phyloP scores from a whole-genome alignment of 2,329 filamentous ascomycete genomes.

The Mycocentrospora acerina region DNA sequence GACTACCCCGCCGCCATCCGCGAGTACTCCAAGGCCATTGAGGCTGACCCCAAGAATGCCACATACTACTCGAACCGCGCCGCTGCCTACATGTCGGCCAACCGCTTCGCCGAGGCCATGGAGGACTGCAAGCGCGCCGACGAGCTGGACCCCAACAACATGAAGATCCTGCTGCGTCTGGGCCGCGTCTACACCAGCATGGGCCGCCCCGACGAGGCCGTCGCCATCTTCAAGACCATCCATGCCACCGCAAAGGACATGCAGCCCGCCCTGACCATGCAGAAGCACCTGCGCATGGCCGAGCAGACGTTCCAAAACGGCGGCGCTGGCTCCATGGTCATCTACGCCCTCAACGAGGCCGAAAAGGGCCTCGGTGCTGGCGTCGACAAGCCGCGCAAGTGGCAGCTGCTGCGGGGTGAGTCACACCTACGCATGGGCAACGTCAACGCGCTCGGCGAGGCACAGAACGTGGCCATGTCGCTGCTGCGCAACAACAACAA shows the following conservation, averaged over 20 bases:
- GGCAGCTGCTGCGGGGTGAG: conserved; percentile 89
- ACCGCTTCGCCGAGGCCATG: conserved; percentile 74
- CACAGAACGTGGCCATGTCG: conserved; percentile 87
- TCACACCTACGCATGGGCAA: conserved; percentile 92
- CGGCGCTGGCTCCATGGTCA: conserved; percentile 83
- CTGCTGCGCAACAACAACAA: conserved; percentile 83
- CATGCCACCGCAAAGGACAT: conserved; percentile 83
- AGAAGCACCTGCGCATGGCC: conserved; percentile 76
- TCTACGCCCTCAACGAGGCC: conserved; percentile 89
- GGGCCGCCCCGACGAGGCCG: conserved; percentile 82
- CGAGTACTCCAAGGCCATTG: conserved; percentile 94
- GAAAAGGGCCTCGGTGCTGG: conserved; percentile 74
- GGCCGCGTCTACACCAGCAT: conserved; percentile 88
- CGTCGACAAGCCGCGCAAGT: conserved; percentile 84
- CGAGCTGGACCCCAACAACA: conserved; percentile 79
- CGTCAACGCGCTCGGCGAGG: conserved; percentile 84
- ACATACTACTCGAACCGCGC: conserved; percentile 95
- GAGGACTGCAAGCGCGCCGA: conserved; percentile 84
- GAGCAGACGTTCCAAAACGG: conserved; percentile 74
- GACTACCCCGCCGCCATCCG: conserved; percentile 85
- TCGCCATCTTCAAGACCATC: conserved; percentile 79
- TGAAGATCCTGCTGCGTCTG: conserved; percentile 84
- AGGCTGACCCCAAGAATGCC: conserved; percentile 79
- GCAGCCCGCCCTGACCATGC: conserved; percentile 80
- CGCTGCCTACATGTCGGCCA: conserved; percentile 88